Base-by-base conservation (phyloP, 1,139 yeast genomes). In the Taiozyma sp. region DNA sequence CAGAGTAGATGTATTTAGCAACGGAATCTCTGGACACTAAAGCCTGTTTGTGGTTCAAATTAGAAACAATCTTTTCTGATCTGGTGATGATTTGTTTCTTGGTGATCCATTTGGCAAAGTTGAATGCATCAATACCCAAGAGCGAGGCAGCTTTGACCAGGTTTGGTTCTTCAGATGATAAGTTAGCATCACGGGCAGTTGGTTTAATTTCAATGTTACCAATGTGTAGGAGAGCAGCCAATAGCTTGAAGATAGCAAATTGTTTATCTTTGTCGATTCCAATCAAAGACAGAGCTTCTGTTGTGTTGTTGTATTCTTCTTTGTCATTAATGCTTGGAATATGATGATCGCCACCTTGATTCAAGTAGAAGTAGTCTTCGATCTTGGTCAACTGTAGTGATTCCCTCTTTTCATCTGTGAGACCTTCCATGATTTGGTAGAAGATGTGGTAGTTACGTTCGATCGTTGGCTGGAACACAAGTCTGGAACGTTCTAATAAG, bases 381-480 rank as follows among this genome's bases (percentile, higher is more conserved):
- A 92, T 84, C 13, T 70, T 65, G 1, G 83, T 76, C 57, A 93
- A 79, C 27, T 85, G 80, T 54, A 90, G 76, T 53, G 74, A 70
- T 32, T 74, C 65, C 58, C 83, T 87, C 52, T 81, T 80, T 36
- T 78, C 86, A 8, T 74, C 77, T 42, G 80, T 68, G 64, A 92
- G 77, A 54, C 99, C 99, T 32, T 84, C 83, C 64, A 92, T 75
- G 57, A 93, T 69, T 72, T 93, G 99, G 71, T 93, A 95, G 67
- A 93, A 93, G 50, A 93, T 92, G 66, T 93, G 99, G 69, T 93
- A 93, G 67, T 93, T 93, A 70, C 99, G 81, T 71, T 93, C 99
- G 12, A 80, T 74, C 16, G 77, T 67, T 3, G 98, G 98, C 70
- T 93, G 99, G 70, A 89, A 92, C 3, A 93, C 98, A 62, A 93